phyloP scores from a whole-genome alignment of 2,329 filamentous ascomycete species.

The Neonectria hederae region DNA sequence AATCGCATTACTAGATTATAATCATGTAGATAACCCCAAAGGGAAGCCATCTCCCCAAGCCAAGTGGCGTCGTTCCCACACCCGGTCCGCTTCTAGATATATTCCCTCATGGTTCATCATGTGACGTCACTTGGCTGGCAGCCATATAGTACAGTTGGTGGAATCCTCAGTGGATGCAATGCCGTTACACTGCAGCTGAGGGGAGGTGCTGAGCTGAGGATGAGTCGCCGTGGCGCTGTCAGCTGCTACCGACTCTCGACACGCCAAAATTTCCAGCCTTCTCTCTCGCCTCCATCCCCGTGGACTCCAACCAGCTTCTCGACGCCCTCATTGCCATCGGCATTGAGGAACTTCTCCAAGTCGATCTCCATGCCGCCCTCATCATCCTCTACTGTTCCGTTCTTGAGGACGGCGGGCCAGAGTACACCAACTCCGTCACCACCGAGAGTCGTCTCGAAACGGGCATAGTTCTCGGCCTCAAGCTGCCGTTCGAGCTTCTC shows the following conservation, averaged over 20 bases:
- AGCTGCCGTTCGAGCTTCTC: slow-evolving; percentile 72
- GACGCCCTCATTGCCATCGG: slow-evolving; percentile 84
- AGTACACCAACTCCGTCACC: slow-evolving; percentile 94
- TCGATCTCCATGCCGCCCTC: slow-evolving; percentile 93
- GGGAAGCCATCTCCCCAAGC: slow-evolving; percentile 31
- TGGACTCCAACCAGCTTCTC: slow-evolving; percentile 87
- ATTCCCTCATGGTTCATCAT: slow-evolving; percentile 30
- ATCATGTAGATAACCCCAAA: slow-evolving; percentile 37
- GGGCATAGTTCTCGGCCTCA: slow-evolving; percentile 77
- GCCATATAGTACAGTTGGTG: slow-evolving; percentile 34
- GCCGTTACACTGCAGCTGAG: slow-evolving; percentile 8
- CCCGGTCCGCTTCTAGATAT: slow-evolving; percentile 23
- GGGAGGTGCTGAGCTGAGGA: slow-evolving; percentile 9
- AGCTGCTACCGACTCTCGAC: slow-evolving; percentile 58
- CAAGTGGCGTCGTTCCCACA: slow-evolving; percentile 30
- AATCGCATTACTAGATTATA: slow-evolving; percentile 42
- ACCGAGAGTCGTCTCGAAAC: slow-evolving; percentile 89
- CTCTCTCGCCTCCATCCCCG: slow-evolving; percentile 71
- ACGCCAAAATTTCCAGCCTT: slow-evolving; percentile 90
- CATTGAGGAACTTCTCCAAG: slow-evolving; percentile 82
- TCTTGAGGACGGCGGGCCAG: slow-evolving; percentile 90
- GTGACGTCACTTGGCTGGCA: slow-evolving; percentile 36
- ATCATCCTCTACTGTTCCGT: slow-evolving; percentile 79
- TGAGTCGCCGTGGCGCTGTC: background rate
- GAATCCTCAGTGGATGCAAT: slow-evolving; percentile 13